Percentiles rank a stretch among this genome's conserved stretches.
phyloP scores from a whole-genome alignment of 345 rosid genomes.

The Anacardium occidentale region DNA sequence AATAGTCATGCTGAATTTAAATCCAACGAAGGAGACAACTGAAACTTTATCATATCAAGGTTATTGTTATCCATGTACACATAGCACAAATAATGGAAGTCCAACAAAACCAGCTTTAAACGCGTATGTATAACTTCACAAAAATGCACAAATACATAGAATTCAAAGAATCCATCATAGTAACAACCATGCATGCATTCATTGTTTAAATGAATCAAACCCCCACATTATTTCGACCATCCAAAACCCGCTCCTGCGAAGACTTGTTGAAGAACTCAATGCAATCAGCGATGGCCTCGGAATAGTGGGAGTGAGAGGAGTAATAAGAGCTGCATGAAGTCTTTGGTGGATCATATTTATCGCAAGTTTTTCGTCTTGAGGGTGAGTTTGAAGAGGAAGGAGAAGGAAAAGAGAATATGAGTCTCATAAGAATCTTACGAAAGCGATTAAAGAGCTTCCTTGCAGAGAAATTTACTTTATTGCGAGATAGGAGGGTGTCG shows the following conservation, averaged over 20 bases:
- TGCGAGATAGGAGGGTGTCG: conserved; percentile 6
- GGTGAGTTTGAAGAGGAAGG: conserved; percentile 21
- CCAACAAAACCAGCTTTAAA: neutral
- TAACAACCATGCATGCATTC: no score
- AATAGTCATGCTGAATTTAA: no score
- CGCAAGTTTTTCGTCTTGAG: conserved; percentile 29
- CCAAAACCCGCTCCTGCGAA: conserved; percentile 46
- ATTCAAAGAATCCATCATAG: neutral
- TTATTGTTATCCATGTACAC: conserved; percentile 7
- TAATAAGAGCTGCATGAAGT: conserved; percentile 80
- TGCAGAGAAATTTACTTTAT: conserved; percentile 36
- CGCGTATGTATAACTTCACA: neutral
- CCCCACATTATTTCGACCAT: conserved; percentile 42
- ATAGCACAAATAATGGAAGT: conserved; percentile 1
- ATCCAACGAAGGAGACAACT: neutral
- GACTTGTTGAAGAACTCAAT: conserved; percentile 94
- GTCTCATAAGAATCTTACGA: conserved; percentile 63
- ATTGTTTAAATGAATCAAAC: conserved; percentile 25
- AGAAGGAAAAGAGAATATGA: conserved; percentile 56
- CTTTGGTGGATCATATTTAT: conserved; percentile 75
- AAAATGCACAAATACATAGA: neutral
- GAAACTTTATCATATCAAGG: neutral
- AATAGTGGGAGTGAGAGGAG: conserved; percentile 79
- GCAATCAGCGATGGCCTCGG: conserved; percentile 89
- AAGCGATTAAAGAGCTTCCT: conserved; percentile 74